Evolutionary conservation across 176 grass and related monocot genomes (phyloP), one percentile per base, ranked within the genome.

Genomic region (Bothriochloa decipiens): DNA sequence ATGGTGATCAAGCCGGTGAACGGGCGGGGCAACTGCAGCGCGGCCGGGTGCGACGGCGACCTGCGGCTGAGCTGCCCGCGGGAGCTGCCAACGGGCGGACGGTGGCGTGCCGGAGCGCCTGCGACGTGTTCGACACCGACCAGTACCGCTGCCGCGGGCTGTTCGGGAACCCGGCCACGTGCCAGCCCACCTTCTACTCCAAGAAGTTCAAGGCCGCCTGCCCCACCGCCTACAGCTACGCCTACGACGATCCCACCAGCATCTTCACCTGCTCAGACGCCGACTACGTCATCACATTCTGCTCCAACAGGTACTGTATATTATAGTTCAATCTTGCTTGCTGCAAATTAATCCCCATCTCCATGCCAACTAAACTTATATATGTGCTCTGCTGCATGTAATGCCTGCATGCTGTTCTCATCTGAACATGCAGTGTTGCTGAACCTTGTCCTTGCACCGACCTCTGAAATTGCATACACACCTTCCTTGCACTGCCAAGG

Each of bases 101-200:
- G 57, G 96, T 93, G 80, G 96, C 91, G 0, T 98, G 96, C 64
- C 83, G 93, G 84, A 98, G 96, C 62, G 93, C 96, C 4, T 98
- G 96, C 80, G 96, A 95, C 79, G 89, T 98, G 16, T 98, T 98
- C 47, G n/a, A 90, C 73, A 95, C 92, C 0, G 96, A 98, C 68
- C 72, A 93, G 91, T 98, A 93, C 81, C 95, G 93, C 82, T 98
- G 96, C 85, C 73, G 89, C 0, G 96, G 93, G 0, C 47, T 75
- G 53, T 93, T 81, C n/a, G 93, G 83, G 9, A 90, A 89, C 77
- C 62, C 93, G 4, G 8, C 16, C 1, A 90, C 89, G 12, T 98
- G 96, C 83, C 91, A 85, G 75, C 91, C 93, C 2, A 98, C 92
- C 3, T 70, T 80, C 84, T 98, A 98, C 83, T 98, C 91, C 2